These are phyloP conservation scores for Fusarium sp. DNA, from an alignment of 2,329 filamentous ascomycete genomes.

Conservation along the genomic window DNA sequence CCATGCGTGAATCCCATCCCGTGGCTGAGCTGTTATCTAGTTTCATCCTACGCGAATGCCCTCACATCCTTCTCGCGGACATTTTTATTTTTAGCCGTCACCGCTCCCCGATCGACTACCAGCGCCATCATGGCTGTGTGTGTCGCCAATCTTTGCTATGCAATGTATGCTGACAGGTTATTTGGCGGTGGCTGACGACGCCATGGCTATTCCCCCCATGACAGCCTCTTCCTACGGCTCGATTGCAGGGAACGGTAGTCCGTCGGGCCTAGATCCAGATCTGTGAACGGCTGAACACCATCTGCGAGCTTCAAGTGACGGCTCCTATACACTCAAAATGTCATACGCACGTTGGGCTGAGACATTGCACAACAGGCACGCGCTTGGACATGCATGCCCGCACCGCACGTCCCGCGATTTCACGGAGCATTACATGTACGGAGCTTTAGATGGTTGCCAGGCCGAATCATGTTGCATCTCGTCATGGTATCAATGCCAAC, in stretches of 20 bases:
- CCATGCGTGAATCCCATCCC: background rate
- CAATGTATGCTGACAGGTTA: conserved; percentile 23
- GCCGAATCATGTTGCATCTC: background rate
- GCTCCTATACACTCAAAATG: background rate
- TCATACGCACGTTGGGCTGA: conserved; percentile 6
- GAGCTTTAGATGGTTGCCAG: background rate
- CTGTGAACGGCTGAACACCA: background rate
- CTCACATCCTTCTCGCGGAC: background rate
- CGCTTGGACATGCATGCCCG: conserved; percentile 6
- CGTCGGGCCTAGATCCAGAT: background rate
- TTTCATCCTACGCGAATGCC: background rate
- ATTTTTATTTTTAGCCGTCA: conserved; percentile 24
- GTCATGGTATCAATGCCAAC: conserved; percentile 5
- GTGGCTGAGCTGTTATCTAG: conserved; percentile 11
- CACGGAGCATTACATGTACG: conserved; percentile 13
- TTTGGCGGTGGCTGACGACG: conserved; percentile 25
- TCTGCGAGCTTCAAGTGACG: background rate
- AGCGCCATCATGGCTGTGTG: conserved; percentile 14
- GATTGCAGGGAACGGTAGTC: background rate
- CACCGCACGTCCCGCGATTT: conserved; percentile 8
- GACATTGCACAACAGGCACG: conserved; percentile 14
- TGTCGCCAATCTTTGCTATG: conserved; percentile 27
- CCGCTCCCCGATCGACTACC: conserved; percentile 2
- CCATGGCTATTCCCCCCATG: conserved; percentile 10
- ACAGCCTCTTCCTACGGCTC: conserved; percentile 11